Evolutionary conservation across 1,139 yeast species (phyloP).

Genomic region (Suhomyces bokatorum): DNA sequence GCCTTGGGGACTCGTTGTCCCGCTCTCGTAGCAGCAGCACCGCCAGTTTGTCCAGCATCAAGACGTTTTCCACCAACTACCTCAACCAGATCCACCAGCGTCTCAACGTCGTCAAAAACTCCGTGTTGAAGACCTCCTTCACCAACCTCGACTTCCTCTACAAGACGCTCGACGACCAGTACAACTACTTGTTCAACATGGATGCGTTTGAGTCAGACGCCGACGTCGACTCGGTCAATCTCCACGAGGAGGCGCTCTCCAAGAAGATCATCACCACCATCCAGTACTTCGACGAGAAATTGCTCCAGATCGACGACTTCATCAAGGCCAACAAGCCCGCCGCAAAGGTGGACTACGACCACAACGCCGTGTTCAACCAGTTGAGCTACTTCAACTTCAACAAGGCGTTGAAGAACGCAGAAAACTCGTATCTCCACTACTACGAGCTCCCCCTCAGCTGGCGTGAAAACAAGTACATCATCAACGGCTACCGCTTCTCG

Average conservation of each 20-base stretch:
- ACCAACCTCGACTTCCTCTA: constrained; percentile 50
- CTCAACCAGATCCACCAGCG: constrained; percentile 46
- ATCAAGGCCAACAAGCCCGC: constrained; percentile 40
- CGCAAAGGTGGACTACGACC: constrained; percentile 29
- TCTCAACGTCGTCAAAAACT: constrained; percentile 41
- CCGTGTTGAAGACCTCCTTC: constrained; percentile 43
- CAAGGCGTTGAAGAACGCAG: constrained; percentile 57
- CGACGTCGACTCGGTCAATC: background rate
- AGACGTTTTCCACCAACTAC: constrained; percentile 34
- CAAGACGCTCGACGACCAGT: constrained; percentile 56
- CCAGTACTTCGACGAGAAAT: constrained; percentile 57
- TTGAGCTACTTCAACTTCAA: constrained; percentile 59
- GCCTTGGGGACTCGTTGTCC: constrained; percentile 14
- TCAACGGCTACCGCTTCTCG: constrained; percentile 83
- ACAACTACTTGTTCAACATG: constrained; percentile 45
- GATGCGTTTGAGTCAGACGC: constrained; percentile 11
- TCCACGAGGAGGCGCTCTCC: constrained; percentile 33
- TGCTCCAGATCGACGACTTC: constrained; percentile 51
- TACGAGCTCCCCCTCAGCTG: constrained; percentile 89
- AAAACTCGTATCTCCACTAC: constrained; percentile 59
- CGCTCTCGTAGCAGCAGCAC: constrained; percentile 29
- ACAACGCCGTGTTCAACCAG: constrained; percentile 35
- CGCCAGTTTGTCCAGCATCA: constrained; percentile 33
- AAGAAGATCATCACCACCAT: constrained; percentile 53
- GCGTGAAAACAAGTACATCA: constrained; percentile 88